Conservation (phyloP, 2,329 filamentous ascomycete species). For the Didymella keratinophila region DNA sequence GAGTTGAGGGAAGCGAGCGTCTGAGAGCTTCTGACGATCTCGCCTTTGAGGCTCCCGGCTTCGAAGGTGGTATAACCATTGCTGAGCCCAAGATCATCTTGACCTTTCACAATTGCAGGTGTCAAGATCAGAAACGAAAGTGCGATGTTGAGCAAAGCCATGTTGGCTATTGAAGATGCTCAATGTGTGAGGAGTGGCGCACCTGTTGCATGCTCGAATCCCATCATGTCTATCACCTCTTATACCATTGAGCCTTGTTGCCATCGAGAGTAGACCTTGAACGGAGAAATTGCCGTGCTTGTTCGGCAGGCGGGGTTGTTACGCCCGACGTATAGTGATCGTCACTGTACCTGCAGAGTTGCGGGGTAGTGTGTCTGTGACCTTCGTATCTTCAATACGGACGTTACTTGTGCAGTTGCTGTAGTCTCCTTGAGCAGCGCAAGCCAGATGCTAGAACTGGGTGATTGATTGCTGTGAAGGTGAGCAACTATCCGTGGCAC, state of each 20-base stretch:
- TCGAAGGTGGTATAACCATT: slow-evolving; percentile 29
- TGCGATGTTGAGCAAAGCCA: slow-evolving; percentile 7
- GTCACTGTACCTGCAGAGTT: slow-evolving; percentile 1
- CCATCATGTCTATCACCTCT: not conserved
- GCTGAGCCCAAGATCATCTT: slow-evolving; percentile 33
- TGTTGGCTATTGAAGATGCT: not conserved
- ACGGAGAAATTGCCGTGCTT: slow-evolving; percentile 11
- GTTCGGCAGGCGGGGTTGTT: slow-evolving; percentile 7
- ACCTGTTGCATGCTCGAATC: not conserved
- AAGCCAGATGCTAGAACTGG: not conserved
- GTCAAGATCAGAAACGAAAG: slow-evolving; percentile 9
- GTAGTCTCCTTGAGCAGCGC: not conserved
- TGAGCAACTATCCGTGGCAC: not conserved
- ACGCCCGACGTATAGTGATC: slow-evolving; percentile 6
- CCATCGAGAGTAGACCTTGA: not conserved
- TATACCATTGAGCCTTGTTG: not conserved
- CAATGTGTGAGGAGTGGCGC: not conserved
- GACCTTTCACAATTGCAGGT: slow-evolving; percentile 12
- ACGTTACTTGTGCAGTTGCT: not conserved
- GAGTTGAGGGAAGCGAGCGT: slow-evolving; percentile 35
- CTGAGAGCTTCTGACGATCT: slow-evolving; percentile 31
- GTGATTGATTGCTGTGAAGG: not conserved
- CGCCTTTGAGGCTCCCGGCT: slow-evolving; percentile 22
- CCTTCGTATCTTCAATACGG: not conserved
- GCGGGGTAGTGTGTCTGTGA: slow-evolving; percentile 4